Conservation (phyloP, 305 asterid genomes). For the Rubia tinctorum region DNA sequence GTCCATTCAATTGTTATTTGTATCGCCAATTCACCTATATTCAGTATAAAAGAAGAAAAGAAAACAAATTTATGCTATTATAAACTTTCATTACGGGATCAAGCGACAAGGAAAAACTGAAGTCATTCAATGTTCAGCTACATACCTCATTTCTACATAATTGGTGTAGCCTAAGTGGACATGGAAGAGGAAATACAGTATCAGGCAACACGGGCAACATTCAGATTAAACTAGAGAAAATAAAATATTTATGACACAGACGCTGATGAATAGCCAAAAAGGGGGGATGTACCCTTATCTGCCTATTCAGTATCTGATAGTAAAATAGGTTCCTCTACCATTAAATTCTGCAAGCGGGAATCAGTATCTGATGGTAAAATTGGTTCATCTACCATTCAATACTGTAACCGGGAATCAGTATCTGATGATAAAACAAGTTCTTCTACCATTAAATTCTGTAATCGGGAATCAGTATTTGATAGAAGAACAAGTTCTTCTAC, state of each 20-base stretch:
- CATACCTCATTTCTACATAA: slow-evolving; percentile 9
- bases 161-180: slow-evolving; percentile 1
- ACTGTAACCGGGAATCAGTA: slow-evolving; percentile 42
- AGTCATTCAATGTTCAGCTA: slow-evolving; percentile 9
- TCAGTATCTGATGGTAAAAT: slow-evolving; percentile 7
- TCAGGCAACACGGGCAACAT: slow-evolving; percentile 27
- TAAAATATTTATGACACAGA: slow-evolving; percentile 28
- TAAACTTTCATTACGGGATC: neutral
- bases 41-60: neutral
- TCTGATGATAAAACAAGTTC: slow-evolving; percentile 16
- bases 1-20: neutral
- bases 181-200: slow-evolving; percentile 16
- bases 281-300: slow-evolving; percentile 24
- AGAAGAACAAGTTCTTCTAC: slow-evolving; percentile 22
- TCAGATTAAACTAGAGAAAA: slow-evolving; percentile 21
- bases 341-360: slow-evolving; percentile 55
- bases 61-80: neutral
- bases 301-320: slow-evolving; percentile 56
- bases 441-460: slow-evolving; percentile 44
- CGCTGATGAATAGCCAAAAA: slow-evolving; percentile 22
- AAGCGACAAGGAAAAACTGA: neutral
- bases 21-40: neutral
- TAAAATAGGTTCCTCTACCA: slow-evolving; percentile 29
- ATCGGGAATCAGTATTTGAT: slow-evolving; percentile 30
- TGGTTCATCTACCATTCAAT: slow-evolving; percentile 34